These are phyloP conservation scores for Diplodia intermedia DNA, from an alignment of 2,329 filamentous ascomycete species.

Conservation along the genomic window DNA sequence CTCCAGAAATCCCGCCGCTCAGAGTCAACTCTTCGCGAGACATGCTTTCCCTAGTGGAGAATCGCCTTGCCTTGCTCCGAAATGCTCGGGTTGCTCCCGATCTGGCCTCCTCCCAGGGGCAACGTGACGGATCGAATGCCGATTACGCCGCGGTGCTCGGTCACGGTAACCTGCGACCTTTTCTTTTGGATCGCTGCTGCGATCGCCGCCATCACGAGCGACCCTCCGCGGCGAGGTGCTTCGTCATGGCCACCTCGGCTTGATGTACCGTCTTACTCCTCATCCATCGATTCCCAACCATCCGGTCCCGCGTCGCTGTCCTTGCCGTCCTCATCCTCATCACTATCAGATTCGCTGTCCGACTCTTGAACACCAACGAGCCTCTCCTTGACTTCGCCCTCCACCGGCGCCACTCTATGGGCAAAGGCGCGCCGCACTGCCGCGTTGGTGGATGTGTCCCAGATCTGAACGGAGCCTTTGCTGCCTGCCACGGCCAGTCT, in stretches of 20 bases:
- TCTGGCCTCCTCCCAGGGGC: conserved; percentile 1
- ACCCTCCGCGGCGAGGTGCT: not conserved
- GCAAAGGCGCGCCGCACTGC: conserved; percentile 86
- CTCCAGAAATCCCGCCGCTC: conserved; percentile 25
- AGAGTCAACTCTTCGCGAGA: conserved; percentile 19
- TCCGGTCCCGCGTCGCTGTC: conserved; percentile 43
- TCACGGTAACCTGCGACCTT: conserved; percentile 2
- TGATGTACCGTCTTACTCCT: conserved; percentile 43
- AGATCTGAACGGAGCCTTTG: conserved; percentile 90
- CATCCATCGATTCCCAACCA: conserved; percentile 52
- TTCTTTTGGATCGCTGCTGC: conserved; percentile 4
- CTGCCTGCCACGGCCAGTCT: conserved; percentile 91
- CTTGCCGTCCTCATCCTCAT: conserved; percentile 51
- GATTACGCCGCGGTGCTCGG: conserved; percentile 10
- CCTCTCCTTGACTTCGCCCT: conserved; percentile 73
- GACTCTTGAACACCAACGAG: conserved; percentile 74
- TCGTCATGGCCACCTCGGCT: not conserved
- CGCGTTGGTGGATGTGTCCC: conserved; percentile 94
- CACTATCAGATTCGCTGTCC: conserved; percentile 67
- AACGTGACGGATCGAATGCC: conserved; percentile 17
- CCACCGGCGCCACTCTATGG: conserved; percentile 65
- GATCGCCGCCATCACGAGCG: not conserved
- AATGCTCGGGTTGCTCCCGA: conserved; percentile 5
- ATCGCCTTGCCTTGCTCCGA: conserved; percentile 6
- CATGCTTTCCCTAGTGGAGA: conserved; percentile 14